Evolutionary conservation across 2,329 filamentous ascomycete species (phyloP).

Genomic region (Colletotrichum destructivum): DNA sequence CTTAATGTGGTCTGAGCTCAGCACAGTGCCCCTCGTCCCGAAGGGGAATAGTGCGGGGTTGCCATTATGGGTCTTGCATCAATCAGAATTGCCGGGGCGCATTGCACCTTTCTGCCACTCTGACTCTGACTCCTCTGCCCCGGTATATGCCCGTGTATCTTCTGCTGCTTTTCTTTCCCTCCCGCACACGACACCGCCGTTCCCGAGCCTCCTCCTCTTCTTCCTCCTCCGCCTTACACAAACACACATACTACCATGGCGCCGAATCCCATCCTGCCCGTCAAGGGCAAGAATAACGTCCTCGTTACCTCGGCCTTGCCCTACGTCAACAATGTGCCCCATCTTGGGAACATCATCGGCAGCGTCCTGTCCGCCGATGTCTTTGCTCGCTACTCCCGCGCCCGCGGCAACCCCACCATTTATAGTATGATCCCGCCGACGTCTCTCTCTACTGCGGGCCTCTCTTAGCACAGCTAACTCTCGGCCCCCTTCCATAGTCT

Average conservation of each 20-base stretch:
- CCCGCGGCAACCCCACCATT: slow-evolving; percentile 83
- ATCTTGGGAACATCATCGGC: slow-evolving; percentile 91
- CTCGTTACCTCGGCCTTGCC: slow-evolving; percentile 93
- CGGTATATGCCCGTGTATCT: not conserved
- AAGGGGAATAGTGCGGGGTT: slow-evolving; percentile 44
- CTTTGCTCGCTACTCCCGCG: slow-evolving; percentile 85
- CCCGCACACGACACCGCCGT: slow-evolving; percentile 6
- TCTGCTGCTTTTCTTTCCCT: slow-evolving; percentile 12
- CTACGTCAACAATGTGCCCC: slow-evolving; percentile 81
- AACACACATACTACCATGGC: slow-evolving; percentile 33
- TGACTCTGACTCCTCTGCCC: slow-evolving; percentile 10
- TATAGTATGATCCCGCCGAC: slow-evolving; percentile 62
- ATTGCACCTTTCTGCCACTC: slow-evolving; percentile 10
- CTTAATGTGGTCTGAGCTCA: not conserved
- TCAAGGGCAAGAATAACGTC: slow-evolving; percentile 85
- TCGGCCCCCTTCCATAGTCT: slow-evolving; percentile 55
- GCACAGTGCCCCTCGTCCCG: slow-evolving; percentile 40
- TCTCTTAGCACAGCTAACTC: not conserved
- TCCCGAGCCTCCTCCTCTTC: not conserved
- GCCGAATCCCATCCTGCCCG: slow-evolving; percentile 69
- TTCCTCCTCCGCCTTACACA: not conserved
- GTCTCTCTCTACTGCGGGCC: not conserved
- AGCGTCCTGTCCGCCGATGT: slow-evolving; percentile 92
- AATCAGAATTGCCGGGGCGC: slow-evolving; percentile 15
- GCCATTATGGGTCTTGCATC: slow-evolving; percentile 23